Percentiles rank a stretch among this genome's conserved stretches.
These are phyloP conservation scores for Ottelia alismoides DNA, from an alignment of 106 monocot genomes.

Conservation along the genomic window DNA sequence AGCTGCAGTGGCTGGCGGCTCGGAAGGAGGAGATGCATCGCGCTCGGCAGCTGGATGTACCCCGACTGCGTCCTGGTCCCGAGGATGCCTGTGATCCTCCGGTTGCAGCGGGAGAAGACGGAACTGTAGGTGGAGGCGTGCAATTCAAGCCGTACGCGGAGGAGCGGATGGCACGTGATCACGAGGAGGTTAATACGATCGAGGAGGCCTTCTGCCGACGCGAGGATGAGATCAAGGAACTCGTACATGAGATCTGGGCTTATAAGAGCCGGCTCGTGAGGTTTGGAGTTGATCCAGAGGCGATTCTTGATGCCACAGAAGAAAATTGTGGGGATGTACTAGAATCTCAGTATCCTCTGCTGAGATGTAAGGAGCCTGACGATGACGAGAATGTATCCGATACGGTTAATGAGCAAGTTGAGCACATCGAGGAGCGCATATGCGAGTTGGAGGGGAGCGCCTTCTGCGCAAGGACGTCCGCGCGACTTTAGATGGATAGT, in stretches of 20 bases:
- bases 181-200: conserved; percentile 19
- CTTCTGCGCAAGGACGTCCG: not conserved
- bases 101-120: conserved; percentile 48
- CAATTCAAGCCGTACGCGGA: conserved; percentile 34
- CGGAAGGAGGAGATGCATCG: too few species aligned
- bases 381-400: too few species aligned
- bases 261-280: conserved; percentile 20
- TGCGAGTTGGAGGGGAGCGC: conserved; percentile 5
- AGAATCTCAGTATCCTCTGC: conserved; percentile 3
- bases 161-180: conserved; percentile 34
- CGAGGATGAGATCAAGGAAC: conserved; percentile 22
- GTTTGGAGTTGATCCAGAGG: conserved; percentile 7
- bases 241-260: conserved; percentile 17
- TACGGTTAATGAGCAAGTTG: conserved; percentile 3
- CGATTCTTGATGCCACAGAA: too few species aligned
- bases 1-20: too few species aligned
- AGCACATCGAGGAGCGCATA: conserved; percentile 10
- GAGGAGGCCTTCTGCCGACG: conserved; percentile 29
- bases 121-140: conserved; percentile 32
- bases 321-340: not conserved
- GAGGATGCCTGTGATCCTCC: conserved; percentile 41
- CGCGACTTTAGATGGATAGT: not conserved
- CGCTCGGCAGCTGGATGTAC: conserved; percentile 28
- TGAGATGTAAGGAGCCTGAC: conserved; percentile 8
- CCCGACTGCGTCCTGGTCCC: conserved; percentile 29